Base-by-base conservation (phyloP, 2,329 filamentous ascomycete species). In the Diatrype stigma region DNA sequence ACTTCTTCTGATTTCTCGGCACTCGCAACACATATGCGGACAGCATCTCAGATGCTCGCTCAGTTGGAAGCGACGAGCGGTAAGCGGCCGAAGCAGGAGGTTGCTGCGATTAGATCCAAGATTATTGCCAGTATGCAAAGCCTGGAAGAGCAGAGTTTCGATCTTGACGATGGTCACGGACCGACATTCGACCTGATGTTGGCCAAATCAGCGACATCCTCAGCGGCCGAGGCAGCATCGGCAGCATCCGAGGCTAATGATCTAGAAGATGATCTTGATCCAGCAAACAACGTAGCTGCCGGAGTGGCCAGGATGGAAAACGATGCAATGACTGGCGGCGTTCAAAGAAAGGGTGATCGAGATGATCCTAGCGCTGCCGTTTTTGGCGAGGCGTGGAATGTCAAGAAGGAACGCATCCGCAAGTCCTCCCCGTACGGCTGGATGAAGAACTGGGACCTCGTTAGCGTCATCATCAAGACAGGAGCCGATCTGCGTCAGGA, bases 51-150 rank as follows among this genome's bases (percentile, higher is more conserved):
- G 67, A 94, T 94, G 89, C 75, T 94, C 42, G 87, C 89, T 14
- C 89, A 94, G 62, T 77, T 94, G 10, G 89, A 94, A 52, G 82
- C 87, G 2, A 93, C 87, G 21, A 86, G 86, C 56, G 86, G 88
- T 26, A 94, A 93, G 69, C 78, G 89, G 32, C 89, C 89, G 1
- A 87, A 82, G 63, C 82, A 85, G 28, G 89, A 94, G 69, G 89
- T 94, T 4, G 89, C 88, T 17, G 87, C 89, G 7, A 94, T 94
- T 66, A 81, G 90, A 59, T 85, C 88, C 38, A 91, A 90, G 70
- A 94, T 94, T 56, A 94, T 94, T 61, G 89, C 89, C 2, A 93
- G 89, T 67, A 94, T 94, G 90, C 89, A 94, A 67, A 90, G 81
- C 58, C 72, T 94, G 8, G 89, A 94, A 67, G 90, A 94, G 67